Conservation (phyloP, 768 basidiomycete species). For the Rhizopogon rudus region DNA sequence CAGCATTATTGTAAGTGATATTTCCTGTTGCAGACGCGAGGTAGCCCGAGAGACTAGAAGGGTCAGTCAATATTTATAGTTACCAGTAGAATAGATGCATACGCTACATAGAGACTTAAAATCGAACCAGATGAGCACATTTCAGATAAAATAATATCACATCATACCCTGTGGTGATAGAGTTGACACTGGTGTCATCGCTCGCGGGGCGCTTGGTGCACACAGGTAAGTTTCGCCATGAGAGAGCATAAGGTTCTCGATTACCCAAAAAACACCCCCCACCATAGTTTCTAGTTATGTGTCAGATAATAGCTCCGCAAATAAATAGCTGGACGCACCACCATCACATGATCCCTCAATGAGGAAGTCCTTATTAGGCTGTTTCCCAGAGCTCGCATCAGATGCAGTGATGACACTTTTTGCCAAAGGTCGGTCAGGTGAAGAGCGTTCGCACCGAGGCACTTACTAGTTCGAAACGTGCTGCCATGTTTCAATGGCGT, state of each 20-base stretch:
- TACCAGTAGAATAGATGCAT: slow-evolving; percentile 5
- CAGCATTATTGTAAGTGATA: slow-evolving; percentile 40
- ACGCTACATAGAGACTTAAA: slow-evolving; percentile 37
- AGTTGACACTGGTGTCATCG: slow-evolving; percentile 41
- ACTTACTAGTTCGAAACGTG: slow-evolving; percentile 43
- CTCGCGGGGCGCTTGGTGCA: slow-evolving; percentile 34
- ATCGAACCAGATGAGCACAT: background rate
- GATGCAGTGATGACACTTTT: slow-evolving; percentile 38
- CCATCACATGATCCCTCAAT: slow-evolving; percentile 40
- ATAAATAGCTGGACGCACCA: slow-evolving; percentile 22
- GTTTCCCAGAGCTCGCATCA: slow-evolving; percentile 31
- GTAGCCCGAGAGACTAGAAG: slow-evolving; percentile 40
- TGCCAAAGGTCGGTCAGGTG: background rate
- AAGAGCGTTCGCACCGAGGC: background rate
- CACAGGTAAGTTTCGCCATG: background rate
- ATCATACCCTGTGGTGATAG: slow-evolving; percentile 46
- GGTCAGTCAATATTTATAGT: background rate
- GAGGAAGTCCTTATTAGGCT: slow-evolving; percentile 37
- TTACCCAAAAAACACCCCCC: slow-evolving; percentile 53
- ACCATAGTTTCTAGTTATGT: slow-evolving; percentile 38
- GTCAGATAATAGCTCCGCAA: background rate
- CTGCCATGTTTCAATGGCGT: slow-evolving; percentile 46
- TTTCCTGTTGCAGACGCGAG: slow-evolving; percentile 43
- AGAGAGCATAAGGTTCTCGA: background rate
- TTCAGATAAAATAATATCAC: background rate